Evolutionary conservation across 768 basidiomycete genomes (phyloP), one percentile per base, ranked within the genome.

Genomic region (Cystoderma amianthinum): DNA sequence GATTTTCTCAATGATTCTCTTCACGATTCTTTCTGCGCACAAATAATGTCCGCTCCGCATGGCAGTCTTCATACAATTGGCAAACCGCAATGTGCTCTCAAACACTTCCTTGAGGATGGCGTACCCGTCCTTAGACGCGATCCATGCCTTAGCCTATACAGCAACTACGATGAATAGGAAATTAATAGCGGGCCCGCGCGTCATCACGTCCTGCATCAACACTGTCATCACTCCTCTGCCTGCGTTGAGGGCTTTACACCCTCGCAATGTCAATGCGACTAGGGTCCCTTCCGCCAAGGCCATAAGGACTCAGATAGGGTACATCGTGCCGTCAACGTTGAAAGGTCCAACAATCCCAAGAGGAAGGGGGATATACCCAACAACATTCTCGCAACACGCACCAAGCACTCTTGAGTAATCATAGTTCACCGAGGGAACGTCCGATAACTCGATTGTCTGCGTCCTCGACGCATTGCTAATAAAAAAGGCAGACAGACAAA

Each of bases 241-340:
- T 1, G 91, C 81, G 58, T 99, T 98, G 51, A 98, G 81, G 0
- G 96, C 96, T 63, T 98, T 99, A 69, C 92, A 96, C 5, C 95
- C 96, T 46, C 96, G 84, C 0, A 95, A 97, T 0, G 95, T 88
- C 4, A 94, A 98, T 0, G 96, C 96, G 46, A 98, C 94, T 41
- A 99, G 80, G 0, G 96, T 98, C 44, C 96, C 96, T 60, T 99
- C 96, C n/a, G 96, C 94, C 3, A 96, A 98, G 32, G 96, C 96
- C 96, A 99, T 98, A 5, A 95, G 96, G 52, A n/a, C n/a, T n/a
- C n/a, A n/a, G n/a, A 99, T 94, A 30, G 82, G 95, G 52, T 81
- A 80, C 36, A 82, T 64, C 32, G 74, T 65, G 21, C 89, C 92
- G 52, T 99, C 95, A 55, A 99, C 76, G 34, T 78, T 87, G 24